Base-by-base conservation (phyloP, 139 green algal genomes). In the Picochlorum sp. region DNA sequence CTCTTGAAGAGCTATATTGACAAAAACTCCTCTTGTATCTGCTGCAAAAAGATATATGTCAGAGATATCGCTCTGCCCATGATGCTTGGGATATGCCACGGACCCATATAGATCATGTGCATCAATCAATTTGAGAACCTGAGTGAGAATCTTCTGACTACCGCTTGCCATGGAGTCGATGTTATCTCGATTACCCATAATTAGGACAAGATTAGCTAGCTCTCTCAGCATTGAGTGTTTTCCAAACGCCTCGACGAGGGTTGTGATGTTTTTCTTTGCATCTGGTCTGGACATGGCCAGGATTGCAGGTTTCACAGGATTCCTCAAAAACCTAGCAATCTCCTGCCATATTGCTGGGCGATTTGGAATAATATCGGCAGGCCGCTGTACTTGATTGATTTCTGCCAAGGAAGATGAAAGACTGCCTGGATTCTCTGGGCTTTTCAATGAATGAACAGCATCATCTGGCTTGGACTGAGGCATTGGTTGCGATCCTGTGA, bases 261-360 rank as follows among this genome's bases (percentile, higher is more conserved):
- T 86, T n/a, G 80, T 83, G 70, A 97, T 78, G 83, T 97, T 97
- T 80, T 97, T 97, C 82, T 97, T 97, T 41, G 88, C 77, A 69
- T 97, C 91, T 18, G 92, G 88, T 3, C 91, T 85, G 37, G 64
- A 80, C 85, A 97, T 95, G 52, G 90, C 90, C 69, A 97, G 81
- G 45, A 97, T 88, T 21, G 87, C 92, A 3, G 91, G 91, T 82
- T 96, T 96, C 65, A 80, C 77, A 1, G 90, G 91, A 78, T 96
- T 95, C 59, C 77, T 75, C 70, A 97, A 78, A 80, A 96, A 97
- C 24, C 81, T 77, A 28, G 69, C 70, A 50, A 96, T 85, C 4
- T 80, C 74, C 68, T 79, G 71, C 59, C 71, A 80, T 41, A 76
- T 89, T 45, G 84, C 79, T 11, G 84, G 84, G 28, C 85, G 72